A percentile compares a stretch with the other conserved stretches of the same genome.
Evolutionary conservation across 73 alveolate genomes (phyloP).

Genomic region (Paraurostyla sp.): DNA sequence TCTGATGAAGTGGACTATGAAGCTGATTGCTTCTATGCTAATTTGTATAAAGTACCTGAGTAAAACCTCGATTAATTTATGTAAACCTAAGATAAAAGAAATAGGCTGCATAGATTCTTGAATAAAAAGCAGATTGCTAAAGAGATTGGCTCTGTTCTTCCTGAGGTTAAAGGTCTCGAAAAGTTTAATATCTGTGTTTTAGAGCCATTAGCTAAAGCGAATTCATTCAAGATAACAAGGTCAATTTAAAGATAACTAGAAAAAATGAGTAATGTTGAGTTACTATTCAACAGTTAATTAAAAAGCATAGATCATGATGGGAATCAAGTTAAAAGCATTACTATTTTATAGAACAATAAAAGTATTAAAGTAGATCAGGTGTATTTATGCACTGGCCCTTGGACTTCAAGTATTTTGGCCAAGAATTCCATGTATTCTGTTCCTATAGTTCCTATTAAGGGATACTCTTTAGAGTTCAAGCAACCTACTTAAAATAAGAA

Average conservation of each 20-base stretch:
- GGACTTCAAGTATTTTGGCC: conserved; percentile 6
- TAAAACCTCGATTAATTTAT: background rate
- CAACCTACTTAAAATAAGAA: background rate
- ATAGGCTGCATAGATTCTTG: background rate
- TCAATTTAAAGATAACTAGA: background rate
- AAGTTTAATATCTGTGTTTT: background rate
- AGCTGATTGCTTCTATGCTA: conserved; percentile 14
- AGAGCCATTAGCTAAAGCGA: conserved; percentile 22
- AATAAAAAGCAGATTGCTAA: background rate
- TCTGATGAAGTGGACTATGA: background rate
- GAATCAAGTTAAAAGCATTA: background rate
- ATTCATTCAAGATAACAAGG: conserved; percentile 11
- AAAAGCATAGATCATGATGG: background rate
- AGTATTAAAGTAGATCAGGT: conserved; percentile 27
- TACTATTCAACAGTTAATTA: background rate
- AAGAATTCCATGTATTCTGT: background rate
- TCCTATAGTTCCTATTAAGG: conserved; percentile 62
- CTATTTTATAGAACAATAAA: background rate
- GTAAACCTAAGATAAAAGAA: background rate
- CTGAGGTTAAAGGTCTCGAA: background rate
- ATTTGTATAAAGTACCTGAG: background rate
- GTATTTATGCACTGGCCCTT: conserved; percentile 58
- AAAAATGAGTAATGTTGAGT: background rate
- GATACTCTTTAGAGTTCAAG: conserved; percentile 50
- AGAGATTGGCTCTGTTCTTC: background rate